Evolutionary conservation across 2,329 filamentous ascomycete species (phyloP).

Genomic region (Pyricularia sp.): DNA sequence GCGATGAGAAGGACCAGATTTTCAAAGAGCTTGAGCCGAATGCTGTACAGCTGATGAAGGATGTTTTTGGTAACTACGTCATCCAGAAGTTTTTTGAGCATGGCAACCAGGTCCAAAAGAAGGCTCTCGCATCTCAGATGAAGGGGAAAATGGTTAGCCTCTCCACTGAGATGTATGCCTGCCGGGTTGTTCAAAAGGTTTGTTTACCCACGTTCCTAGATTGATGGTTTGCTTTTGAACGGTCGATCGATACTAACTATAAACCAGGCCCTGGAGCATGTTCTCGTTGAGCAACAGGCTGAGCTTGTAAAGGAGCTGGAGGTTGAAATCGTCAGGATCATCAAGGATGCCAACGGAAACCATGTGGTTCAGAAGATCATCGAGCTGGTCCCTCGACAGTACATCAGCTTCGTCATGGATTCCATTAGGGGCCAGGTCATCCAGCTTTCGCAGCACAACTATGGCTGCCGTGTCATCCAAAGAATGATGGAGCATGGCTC

Average conservation of each 20-base stretch:
- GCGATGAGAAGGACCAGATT: slow-evolving; percentile 86
- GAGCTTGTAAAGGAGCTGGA: slow-evolving; percentile 58
- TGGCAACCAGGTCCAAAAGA: slow-evolving; percentile 89
- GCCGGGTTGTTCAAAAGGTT: slow-evolving; percentile 91
- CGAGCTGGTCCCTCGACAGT: slow-evolving; percentile 64
- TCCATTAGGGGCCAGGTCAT: slow-evolving; percentile 69
- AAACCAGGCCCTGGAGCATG: slow-evolving; percentile 72
- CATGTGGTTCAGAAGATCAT: slow-evolving; percentile 96
- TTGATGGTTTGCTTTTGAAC: neutral
- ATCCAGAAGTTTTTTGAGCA: slow-evolving; percentile 94
- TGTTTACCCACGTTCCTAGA: slow-evolving; percentile 9
- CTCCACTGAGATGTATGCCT: slow-evolving; percentile 85
- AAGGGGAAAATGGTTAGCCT: slow-evolving; percentile 71
- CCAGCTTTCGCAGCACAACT: slow-evolving; percentile 66
- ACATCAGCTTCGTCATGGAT: slow-evolving; percentile 79
- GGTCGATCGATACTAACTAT: neutral
- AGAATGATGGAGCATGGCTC: slow-evolving; percentile 79
- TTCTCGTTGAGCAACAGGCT: slow-evolving; percentile 78
- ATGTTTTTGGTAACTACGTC: slow-evolving; percentile 97
- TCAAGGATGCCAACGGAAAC: slow-evolving; percentile 86
- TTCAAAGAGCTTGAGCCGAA: slow-evolving; percentile 84
- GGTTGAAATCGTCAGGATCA: slow-evolving; percentile 63
- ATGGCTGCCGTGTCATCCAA: slow-evolving; percentile 89
- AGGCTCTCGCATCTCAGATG: slow-evolving; percentile 76
- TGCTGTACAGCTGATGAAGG: slow-evolving; percentile 81